Base-by-base conservation (phyloP, 345 rosid species). In the Linum trigynum region DNA sequence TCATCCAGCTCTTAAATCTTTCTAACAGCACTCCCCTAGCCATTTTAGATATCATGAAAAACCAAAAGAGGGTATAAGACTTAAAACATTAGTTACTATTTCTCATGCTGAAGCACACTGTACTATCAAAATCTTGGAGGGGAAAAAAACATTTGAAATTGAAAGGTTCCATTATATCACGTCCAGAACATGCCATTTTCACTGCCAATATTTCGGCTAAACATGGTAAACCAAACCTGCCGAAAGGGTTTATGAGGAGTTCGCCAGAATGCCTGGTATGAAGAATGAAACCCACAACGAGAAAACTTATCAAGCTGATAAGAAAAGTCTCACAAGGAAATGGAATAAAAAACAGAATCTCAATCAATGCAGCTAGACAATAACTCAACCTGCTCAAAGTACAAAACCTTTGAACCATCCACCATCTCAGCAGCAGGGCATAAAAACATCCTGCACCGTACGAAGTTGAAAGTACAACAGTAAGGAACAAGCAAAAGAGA, bases 351-450 rank as follows among this genome's bases (percentile, higher is more conserved):
- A 57, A 61, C 14, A 63, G 40, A 62, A 57, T 39, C 2, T 3
- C 7, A 60, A 42, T 11, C 5, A 40, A 43, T n/a, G 45, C 8
- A 16, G 14, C 57, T 38, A 61, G 62, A 16, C 53, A 23, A 23
- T 14, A 59, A 66, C 79, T 78, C 50, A 65, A 86, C 96, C 74
- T 86, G 96, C 71, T 91, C 94, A 4, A 85, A 76, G 74, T 87
- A 89, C 69, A 87, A 80, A 76, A 82, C 83, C 75, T 84, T 85
- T 7, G 91, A 85, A 74, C 92, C 95, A 83, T 87, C 95, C 64
- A 81, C 92, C 98, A 89, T 82, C 59, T 89, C 96, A 32, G 96
- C 91, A 48, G 96, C 96, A 0, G 98, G 90, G 70, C 94, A 88
- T 2, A 85, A 79, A 59, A 84, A 75, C 83, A 82, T 75, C 79